Percentiles rank a stretch among this genome's conserved stretches.
Conservation (phyloP, 2,329 filamentous ascomycete species). For the Colletotrichum somersetense region DNA sequence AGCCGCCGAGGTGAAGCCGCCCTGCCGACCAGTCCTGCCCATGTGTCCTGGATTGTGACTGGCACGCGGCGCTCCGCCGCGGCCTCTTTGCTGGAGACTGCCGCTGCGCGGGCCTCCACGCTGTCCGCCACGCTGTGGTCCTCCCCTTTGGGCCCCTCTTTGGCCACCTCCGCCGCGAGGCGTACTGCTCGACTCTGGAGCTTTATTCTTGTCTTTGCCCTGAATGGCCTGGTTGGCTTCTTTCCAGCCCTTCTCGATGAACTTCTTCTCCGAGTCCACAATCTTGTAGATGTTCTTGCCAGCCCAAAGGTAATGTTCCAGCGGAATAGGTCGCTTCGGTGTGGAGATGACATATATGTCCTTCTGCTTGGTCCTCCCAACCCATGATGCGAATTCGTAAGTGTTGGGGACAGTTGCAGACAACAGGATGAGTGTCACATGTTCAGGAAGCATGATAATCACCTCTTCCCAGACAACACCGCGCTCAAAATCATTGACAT, state of each 20-base stretch:
- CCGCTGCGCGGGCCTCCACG: conserved; percentile 65
- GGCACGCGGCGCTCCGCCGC: conserved; percentile 69
- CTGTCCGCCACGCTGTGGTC: conserved; percentile 56
- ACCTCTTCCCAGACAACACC: conserved; percentile 99
- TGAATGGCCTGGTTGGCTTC: conserved; percentile 86
- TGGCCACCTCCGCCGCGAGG: conserved; percentile 50
- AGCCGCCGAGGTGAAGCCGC: conserved; percentile 87
- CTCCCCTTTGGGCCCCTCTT: conserved; percentile 53
- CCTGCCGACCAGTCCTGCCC: conserved; percentile 86
- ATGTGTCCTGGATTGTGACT: conserved; percentile 83
- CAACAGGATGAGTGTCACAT: conserved; percentile 93
- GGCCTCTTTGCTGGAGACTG: conserved; percentile 65
- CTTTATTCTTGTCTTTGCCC: conserved; percentile 82
- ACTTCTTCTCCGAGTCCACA: conserved; percentile 91
- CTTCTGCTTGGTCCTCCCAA: conserved; percentile 97
- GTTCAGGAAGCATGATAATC: conserved; percentile 98
- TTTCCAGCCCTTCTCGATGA: conserved; percentile 94
- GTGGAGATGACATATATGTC: conserved; percentile 99
- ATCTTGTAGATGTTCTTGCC: conserved; percentile 94
- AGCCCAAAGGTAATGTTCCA: conserved; percentile 97
- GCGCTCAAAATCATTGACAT: conserved; percentile 95
- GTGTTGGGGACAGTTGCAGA: conserved; percentile 98
- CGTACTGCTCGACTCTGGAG: conserved; percentile 52
- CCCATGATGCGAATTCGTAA: conserved; percentile 98
- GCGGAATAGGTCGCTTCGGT: conserved; percentile 90